phyloP scores from a whole-genome alignment of 495 filamentous ascomycete species.

The Annulohypoxylon moriforme region DNA sequence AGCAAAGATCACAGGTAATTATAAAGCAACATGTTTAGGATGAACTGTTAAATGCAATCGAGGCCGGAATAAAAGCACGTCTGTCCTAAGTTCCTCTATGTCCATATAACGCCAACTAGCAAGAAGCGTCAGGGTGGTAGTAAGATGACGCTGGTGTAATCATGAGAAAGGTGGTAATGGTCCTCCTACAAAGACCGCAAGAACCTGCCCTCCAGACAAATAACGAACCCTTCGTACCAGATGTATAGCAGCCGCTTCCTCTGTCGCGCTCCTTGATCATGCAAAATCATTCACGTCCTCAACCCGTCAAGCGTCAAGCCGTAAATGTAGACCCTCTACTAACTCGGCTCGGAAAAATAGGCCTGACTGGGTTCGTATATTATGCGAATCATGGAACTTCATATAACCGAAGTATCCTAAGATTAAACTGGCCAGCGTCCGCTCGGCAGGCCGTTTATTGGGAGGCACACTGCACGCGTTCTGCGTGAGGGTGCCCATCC shows the following conservation, averaged over 20 bases:
- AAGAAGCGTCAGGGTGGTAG: conserved; percentile 18
- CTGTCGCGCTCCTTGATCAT: conserved; percentile 36
- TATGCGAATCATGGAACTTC: conserved; percentile 22
- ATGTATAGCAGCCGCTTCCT: conserved; percentile 31
- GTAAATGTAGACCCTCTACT: conserved; percentile 37
- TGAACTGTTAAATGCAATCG: conserved; percentile 31
- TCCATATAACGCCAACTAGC: conserved; percentile 43
- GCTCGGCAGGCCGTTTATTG: conserved; percentile 74
- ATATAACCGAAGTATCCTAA: neutral
- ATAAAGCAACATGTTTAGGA: neutral
- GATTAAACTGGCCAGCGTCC: neutral
- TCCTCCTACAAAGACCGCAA: conserved; percentile 16
- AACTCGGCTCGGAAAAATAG: conserved; percentile 13
- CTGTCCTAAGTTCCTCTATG: conserved; percentile 41
- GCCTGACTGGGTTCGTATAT: conserved; percentile 12
- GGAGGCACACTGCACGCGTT: conserved; percentile 96
- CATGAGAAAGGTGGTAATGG: conserved; percentile 17
- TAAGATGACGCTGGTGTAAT: conserved; percentile 27
- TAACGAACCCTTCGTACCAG: conserved; percentile 19
- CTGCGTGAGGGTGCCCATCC: conserved; percentile 80
- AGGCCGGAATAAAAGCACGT: conserved; percentile 37
- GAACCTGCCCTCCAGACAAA: conserved; percentile 21
- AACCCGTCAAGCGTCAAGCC: conserved; percentile 43
- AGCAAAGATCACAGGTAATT: neutral
- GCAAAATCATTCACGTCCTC: conserved; percentile 42